phyloP scores from a whole-genome alignment of 257 asterid species.

The Solanum pimpinellifolium region DNA sequence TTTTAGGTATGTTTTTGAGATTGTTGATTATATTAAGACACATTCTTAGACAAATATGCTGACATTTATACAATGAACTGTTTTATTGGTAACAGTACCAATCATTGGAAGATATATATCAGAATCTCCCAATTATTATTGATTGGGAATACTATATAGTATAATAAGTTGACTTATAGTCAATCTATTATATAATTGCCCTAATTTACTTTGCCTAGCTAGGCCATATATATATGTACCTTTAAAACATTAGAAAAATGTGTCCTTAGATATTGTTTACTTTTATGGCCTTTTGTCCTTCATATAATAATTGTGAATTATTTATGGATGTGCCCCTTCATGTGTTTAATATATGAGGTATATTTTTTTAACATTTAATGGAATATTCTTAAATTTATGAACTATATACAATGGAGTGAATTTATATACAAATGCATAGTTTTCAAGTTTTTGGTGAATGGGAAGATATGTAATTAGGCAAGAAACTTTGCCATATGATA shows the following conservation, averaged over 20 bases:
- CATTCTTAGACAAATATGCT: neutral
- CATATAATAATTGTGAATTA: neutral
- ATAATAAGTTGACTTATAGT: neutral
- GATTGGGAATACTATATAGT: neutral
- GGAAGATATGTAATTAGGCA: neutral
- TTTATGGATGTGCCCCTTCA: neutral
- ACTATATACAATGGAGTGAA: neutral
- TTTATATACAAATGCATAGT: neutral
- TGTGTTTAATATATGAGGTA: neutral
- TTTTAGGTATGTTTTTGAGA: neutral
- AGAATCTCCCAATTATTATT: neutral
- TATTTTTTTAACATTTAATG: neutral
- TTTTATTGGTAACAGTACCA: neutral
- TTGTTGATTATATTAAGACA: neutral
- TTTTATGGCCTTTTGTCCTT: neutral
- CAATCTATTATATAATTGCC: neutral
- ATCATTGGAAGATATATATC: neutral
- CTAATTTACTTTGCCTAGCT: neutral
- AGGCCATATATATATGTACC: neutral
- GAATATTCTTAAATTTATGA: neutral
- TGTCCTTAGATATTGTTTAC: neutral
- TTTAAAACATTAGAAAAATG: neutral
- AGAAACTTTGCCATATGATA: neutral
- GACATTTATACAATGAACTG: neutral
- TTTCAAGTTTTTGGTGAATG: neutral